A percentile compares a stretch with the other conserved stretches of the same genome.
Evolutionary conservation across 129 eudicot genomes (phyloP).

Genomic region (Dittrichia graveolens): DNA sequence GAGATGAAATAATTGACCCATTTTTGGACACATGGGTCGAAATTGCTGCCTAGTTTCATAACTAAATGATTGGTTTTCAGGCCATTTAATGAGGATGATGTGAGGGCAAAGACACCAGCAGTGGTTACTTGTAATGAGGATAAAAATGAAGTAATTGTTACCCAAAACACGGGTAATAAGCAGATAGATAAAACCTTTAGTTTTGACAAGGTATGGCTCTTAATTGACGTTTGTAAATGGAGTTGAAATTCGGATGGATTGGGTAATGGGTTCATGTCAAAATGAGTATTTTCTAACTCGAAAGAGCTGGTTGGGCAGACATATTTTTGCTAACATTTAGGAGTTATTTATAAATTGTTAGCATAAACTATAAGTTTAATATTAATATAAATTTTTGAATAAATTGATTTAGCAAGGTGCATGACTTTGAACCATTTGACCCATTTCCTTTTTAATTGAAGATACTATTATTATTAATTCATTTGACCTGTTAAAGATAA

Average conservation of each 20-base stretch:
- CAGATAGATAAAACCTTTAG: constrained; percentile 51
- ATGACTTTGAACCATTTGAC: background rate
- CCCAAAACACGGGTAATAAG: constrained; percentile 55
- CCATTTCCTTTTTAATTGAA: background rate
- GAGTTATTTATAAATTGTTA: too few species aligned
- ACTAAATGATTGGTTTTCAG: constrained; percentile 31
- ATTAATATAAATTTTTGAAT: too few species aligned
- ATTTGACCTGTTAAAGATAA: background rate
- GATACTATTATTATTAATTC: background rate
- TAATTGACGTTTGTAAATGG: constrained; percentile 4
- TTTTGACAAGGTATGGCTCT: constrained; percentile 53
- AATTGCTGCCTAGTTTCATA: too few species aligned
- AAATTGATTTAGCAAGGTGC: too few species aligned
- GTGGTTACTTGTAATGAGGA: constrained; percentile 52
- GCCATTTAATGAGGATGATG: constrained; percentile 58
- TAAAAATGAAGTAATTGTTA: constrained; percentile 47
- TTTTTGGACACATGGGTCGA: too few species aligned
- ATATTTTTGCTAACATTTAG: too few species aligned
- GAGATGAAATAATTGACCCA: too few species aligned
- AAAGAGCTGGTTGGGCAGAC: background rate
- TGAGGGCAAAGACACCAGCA: constrained; percentile 43
- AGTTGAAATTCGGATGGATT: background rate
- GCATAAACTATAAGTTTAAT: too few species aligned
- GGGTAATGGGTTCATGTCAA: background rate
- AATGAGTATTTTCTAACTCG: background rate